Base-by-base conservation (phyloP, 371 early-diverging fungal genomes). In the Mucor plumbeus region DNA sequence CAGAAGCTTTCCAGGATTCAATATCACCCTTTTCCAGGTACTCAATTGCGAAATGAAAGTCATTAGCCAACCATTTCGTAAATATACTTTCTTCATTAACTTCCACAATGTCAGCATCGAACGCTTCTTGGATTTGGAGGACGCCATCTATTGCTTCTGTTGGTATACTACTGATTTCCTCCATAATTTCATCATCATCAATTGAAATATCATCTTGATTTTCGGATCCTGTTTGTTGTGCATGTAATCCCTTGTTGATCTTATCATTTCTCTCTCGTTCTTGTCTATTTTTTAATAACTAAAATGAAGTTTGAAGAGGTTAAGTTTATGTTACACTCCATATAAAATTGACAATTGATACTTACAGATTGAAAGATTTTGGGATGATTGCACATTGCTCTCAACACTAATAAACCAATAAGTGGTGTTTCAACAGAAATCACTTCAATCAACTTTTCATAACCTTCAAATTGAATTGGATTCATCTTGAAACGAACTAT, bases 301-400 rank as follows among this genome's bases (percentile, higher is more conserved):
- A 68, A 5, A 11, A 43, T 36, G 6, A 38, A 26, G 26, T 26
- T 26, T 26, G 26, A 1, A 26, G 26, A 26, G 26, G 26, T 26
- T 40, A 50, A 19, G 41, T 34, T 7, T 36, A 11, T 33, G 17
- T 57, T 11, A 39, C 6, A 13, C 48, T 44, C 44, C 17, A 44
- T 44, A 19, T 48, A 53, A 5, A 47, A 13, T n/a, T 19, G 7
- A 19, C 4, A 47, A 10, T 26, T 11, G 21, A 15, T 13, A 55
- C 41, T 62, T 74, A 83, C 88, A 61, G 75, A 71, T 57, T 67
- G 44, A n/a, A 86, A 83, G 3, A 88, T 79, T 3, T 83, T 75
- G 1, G 93, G 94, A 71, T 93, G 93, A 55, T 91, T 92, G 70
- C 92, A 92, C 3, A 92, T 81, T 3, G 79, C 77, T 47, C 83